A percentile compares a stretch with the other conserved stretches of the same genome.
Conservation (phyloP, 768 basidiomycete genomes). For the Candolleomyces efflorescens region DNA sequence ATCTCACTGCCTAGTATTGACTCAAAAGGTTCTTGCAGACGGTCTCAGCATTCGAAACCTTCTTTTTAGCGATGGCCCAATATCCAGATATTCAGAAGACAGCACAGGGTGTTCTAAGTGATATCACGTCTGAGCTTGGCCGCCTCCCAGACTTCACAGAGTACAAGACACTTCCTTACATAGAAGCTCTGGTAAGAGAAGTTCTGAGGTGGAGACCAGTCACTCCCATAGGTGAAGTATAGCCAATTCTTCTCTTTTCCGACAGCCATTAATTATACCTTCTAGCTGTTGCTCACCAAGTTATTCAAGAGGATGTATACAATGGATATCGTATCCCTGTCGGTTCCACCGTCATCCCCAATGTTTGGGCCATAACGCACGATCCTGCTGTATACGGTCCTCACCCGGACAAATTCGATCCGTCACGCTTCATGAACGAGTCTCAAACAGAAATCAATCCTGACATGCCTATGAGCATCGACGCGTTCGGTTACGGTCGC, state of each 20-base stretch:
- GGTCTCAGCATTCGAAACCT: not conserved
- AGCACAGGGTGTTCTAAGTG: not conserved
- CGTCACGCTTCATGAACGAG: slow-evolving; percentile 1
- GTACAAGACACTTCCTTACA: not conserved
- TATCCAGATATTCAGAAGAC: not conserved
- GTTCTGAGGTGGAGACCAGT: not conserved
- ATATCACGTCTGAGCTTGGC: not conserved
- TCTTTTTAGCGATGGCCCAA: not conserved
- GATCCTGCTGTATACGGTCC: not conserved
- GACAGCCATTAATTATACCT: not conserved
- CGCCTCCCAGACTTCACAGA: not conserved
- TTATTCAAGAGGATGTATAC: not conserved
- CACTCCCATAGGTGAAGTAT: not conserved
- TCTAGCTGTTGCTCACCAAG: not conserved
- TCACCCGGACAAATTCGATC: not conserved
- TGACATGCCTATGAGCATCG: slow-evolving; percentile 2
- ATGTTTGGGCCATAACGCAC: not conserved
- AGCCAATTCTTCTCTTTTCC: not conserved
- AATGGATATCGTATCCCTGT: not conserved
- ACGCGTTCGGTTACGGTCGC: slow-evolving; percentile 1
- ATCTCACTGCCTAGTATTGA: not conserved
- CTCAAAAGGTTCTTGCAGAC: not conserved
- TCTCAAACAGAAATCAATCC: not conserved
- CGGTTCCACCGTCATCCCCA: not conserved
- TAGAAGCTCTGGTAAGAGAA: not conserved